Conservation (phyloP, 2,329 filamentous ascomycete genomes). For the Trichoderma oligosporum region DNA sequence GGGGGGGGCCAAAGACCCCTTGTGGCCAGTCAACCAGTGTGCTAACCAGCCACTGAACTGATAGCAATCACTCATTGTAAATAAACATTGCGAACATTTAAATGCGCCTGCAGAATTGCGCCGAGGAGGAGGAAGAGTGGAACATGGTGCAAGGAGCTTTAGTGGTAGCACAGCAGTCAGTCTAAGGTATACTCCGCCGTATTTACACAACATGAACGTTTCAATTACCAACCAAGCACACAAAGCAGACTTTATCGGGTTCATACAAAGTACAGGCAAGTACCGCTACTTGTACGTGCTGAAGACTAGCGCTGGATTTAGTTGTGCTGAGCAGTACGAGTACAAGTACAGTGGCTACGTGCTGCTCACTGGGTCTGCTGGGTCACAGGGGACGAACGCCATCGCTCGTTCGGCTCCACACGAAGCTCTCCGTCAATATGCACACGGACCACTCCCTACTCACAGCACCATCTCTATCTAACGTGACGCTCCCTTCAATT, state of each 20-base stretch:
- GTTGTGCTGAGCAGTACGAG: too few species aligned
- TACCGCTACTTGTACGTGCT: too few species aligned
- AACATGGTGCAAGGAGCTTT: background rate
- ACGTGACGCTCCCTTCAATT: background rate
- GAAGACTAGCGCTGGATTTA: too few species aligned
- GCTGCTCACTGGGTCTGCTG: background rate
- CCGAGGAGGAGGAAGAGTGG: too few species aligned
- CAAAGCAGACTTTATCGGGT: too few species aligned
- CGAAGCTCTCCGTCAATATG: conserved; percentile 2
- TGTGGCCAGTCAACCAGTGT: background rate
- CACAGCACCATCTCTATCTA: conserved; percentile 7
- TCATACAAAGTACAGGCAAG: too few species aligned
- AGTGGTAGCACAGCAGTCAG: background rate
- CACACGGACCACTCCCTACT: conserved; percentile 11
- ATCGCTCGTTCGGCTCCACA: conserved; percentile 9
- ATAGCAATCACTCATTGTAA: too few species aligned
- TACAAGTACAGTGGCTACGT: background rate
- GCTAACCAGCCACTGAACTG: conserved; percentile 1
- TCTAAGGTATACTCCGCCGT: conserved; percentile 4
- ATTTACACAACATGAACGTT: too few species aligned
- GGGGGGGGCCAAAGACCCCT: conserved; percentile 3
- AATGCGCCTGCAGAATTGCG: background rate
- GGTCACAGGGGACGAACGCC: background rate
- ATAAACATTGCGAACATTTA: background rate
- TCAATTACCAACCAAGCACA: too few species aligned